A percentile compares a stretch with the other conserved stretches of the same genome.
Conservation (phyloP, 768 basidiomycete species). For the Mycena chlorophos region DNA sequence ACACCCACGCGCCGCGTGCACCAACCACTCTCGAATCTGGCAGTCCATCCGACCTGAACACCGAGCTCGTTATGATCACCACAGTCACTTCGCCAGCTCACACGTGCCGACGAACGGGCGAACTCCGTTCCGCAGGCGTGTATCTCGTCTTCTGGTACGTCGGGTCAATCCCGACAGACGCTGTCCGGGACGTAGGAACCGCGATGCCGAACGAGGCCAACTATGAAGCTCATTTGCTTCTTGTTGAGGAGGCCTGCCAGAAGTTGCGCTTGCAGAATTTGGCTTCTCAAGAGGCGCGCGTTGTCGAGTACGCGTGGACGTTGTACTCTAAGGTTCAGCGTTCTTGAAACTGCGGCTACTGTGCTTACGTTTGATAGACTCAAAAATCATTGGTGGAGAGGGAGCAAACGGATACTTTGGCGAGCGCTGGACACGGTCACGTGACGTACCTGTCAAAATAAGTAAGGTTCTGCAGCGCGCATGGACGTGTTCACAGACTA, state of each 20-base stretch:
- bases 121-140: conserved; percentile 39
- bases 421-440: no score
- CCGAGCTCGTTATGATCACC: conserved; percentile 49
- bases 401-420: no score
- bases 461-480: no score
- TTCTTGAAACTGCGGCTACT: no score
- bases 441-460: no score
- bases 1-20: conserved; percentile 42
- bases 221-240: conserved; percentile 45
- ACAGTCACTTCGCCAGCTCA: conserved; percentile 20
- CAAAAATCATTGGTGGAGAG: no score
- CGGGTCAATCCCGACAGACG: conserved; percentile 52
- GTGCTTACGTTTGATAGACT: no score
- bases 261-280: conserved; percentile 28
- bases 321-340: conserved; percentile 29
- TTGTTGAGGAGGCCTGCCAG: conserved; percentile 44
- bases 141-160: conserved; percentile 59
- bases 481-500: no score
- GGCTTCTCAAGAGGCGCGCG: conserved; percentile 30
- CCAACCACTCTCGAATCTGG: conserved; percentile 24
- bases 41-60: conserved; percentile 21
- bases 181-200: conserved; percentile 50
- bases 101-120: conserved; percentile 7
- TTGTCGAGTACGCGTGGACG: conserved; percentile 42
- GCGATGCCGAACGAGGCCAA: conserved; percentile 59